Percentiles rank a stretch among this genome's conserved stretches.
phyloP scores from a whole-genome alignment of 805 yeast genomes.

The Kodamaea sagamina region DNA sequence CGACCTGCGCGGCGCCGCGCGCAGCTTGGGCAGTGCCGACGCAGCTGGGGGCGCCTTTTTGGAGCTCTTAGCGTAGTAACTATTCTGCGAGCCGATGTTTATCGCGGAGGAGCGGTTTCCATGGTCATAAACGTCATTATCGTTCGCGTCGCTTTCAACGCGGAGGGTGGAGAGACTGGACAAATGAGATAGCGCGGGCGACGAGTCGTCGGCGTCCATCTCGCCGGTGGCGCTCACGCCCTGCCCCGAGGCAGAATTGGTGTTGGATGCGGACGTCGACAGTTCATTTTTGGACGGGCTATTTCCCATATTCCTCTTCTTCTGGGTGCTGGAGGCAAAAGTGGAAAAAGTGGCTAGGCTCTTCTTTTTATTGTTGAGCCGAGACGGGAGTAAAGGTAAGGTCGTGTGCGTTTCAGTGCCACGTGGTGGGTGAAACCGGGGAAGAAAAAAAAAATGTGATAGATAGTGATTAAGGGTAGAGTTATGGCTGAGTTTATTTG shows the following conservation, averaged over 20 bases:
- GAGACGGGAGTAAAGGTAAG: background rate
- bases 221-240: constrained; percentile 28
- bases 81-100: constrained; percentile 14
- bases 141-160: constrained; percentile 23
- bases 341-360: background rate
- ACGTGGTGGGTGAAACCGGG: no score
- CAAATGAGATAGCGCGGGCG: constrained; percentile 43
- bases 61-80: constrained; percentile 11
- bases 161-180: constrained; percentile 8
- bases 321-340: background rate
- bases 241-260: constrained; percentile 25
- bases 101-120: constrained; percentile 18
- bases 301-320: constrained; percentile 51
- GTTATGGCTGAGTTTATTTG: no score
- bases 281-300: constrained; percentile 61
- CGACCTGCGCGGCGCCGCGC: constrained; percentile 7
- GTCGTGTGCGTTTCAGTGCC: background rate
- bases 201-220: constrained; percentile 43
- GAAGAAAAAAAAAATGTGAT: no score
- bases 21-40: constrained; percentile 10
- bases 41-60: no score
- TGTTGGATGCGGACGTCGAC: constrained; percentile 43
- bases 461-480: no score
- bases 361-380: background rate
- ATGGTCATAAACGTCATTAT: constrained; percentile 12